Evolutionary conservation across 345 rosid genomes (phyloP).

Genomic region (Lepidium africanum): DNA sequence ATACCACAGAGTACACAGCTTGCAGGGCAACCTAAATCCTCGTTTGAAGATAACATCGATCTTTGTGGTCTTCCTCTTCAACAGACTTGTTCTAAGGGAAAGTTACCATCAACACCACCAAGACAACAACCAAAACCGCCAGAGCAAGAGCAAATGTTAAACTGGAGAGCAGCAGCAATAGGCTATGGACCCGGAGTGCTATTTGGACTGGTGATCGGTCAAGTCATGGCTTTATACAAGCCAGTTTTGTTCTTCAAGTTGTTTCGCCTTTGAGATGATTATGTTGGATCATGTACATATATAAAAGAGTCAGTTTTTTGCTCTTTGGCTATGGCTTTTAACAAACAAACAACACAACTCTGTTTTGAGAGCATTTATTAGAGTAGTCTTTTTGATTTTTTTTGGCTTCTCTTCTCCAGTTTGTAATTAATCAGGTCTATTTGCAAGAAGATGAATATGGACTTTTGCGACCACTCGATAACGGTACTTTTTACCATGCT

Average conservation of each 20-base stretch:
- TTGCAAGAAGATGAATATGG: slow-evolving; percentile 92
- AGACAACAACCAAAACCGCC: background rate
- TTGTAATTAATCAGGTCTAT: background rate
- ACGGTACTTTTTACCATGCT: slow-evolving; percentile 55
- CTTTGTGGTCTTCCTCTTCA: background rate
- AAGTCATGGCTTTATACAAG: background rate
- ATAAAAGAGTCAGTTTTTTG: background rate
- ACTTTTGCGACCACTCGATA: slow-evolving; percentile 61
- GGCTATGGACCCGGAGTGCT: background rate
- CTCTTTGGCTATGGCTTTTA: too few species aligned
- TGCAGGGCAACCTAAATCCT: background rate
- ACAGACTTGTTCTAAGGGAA: background rate
- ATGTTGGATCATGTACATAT: background rate
- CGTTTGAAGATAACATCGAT: background rate
- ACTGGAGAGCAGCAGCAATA: background rate
- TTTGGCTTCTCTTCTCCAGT: too few species aligned
- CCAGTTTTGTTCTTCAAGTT: background rate
- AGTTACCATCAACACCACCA: background rate
- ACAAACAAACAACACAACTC: too few species aligned
- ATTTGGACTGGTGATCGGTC: background rate
- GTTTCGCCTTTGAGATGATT: background rate
- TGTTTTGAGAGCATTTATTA: too few species aligned
- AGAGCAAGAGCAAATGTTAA: background rate
- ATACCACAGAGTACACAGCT: background rate
- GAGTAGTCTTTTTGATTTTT: too few species aligned